Base-by-base conservation (phyloP, 495 filamentous ascomycete genomes). In the Wilcoxina mikolae region DNA sequence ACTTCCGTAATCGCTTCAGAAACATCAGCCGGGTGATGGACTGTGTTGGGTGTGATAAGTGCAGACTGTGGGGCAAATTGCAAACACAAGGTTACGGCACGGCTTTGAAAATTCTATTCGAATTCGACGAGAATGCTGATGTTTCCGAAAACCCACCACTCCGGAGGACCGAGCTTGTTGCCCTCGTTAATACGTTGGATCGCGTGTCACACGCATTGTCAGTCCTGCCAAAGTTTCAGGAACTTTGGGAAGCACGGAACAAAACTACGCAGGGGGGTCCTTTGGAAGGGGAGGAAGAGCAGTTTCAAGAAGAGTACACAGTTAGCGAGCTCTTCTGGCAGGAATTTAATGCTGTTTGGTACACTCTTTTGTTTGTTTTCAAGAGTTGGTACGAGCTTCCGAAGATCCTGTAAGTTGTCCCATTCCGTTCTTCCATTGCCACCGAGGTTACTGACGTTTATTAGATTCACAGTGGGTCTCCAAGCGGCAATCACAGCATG, bases 21-120 rank as follows among this genome's bases (percentile, higher is more conserved):
- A 98, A 98, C 59, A 87, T 98, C 51, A 88, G 83, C 59, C 79
- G 91, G 20, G 71, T 96, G 60, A 98, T 98, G 91, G 91, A 98
- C 70, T 98, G 91, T 68, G 91, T 96, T 15, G 91, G 91, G 20
- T 98, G 91, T 69, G 91, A 98, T 71, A 98, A 98, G 71, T 98
- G 91, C 70, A 80, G 91, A 15, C 78, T 98, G 2, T 98, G 91
- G 93, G 91, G 91, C 47, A 98, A 96, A 69, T 69, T 98, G n/a
- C 91, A 98, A 67, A 91, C 87, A 4, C 84, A 83, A 18, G 91
- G 91, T 15, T 96, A 95, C 64, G 93, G 91, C 29, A 88, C 91
- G 1, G 91, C 91, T 9, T 69, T 98, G 31, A 98, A 98, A 69
- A 81, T 98, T 1, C 73, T 98, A 1, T 98, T 96, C 62, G 93